Evolutionary conservation across 2,329 filamentous ascomycete genomes (phyloP), one percentile per base, ranked within the genome.

Genomic region (Cladosporium sp.): DNA sequence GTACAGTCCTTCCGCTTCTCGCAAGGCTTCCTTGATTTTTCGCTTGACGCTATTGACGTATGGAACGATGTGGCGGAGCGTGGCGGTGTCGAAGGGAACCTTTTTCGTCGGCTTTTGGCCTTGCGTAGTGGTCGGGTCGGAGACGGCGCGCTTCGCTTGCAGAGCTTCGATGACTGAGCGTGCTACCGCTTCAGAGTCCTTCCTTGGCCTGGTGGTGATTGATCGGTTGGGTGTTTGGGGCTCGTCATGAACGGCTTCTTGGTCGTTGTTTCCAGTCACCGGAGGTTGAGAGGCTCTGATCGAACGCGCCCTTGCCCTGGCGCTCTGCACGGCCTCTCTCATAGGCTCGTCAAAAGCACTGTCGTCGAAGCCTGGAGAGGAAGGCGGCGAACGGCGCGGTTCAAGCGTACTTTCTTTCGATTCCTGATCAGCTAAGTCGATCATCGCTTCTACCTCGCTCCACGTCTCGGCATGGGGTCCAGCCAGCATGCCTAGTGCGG

Each of bases 371-470:
- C 74, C 77, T 3, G 80, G 78, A 12, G 74, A 75, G 1, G 80
- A 83, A 2, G 73, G 72, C 6, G 79, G 79, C 7, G 79, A 81
- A 30, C 73, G 68, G 34, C 75, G 73, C 29, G 75, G 74, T 7
- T 73, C 70, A 29, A 70, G 61, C 18, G 73, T 71, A 17, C 76
- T 70, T 52, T 82, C 79, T 20, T 83, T 80, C 41, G 80, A 79
- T 58, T 84, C 80, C 56, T 84, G 75, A 40, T 83, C 83, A 40
- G 88, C 89, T n/a, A 95, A 73, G 29, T 88, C 86, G 64, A 95
- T 93, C 69, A 95, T 91, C 12, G 87, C 88, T 65, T 93, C 87
- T 1, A 89, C 88, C 65, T 93, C 88, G 60, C 83, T 82, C 87
- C 88, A 95, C 41, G 88, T 73, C 11, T 58, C 71, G 11, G 77